Percentiles rank a stretch among this genome's conserved stretches.
Evolutionary conservation across 2,329 filamentous ascomycete genomes (phyloP).

Genomic region (Rutstroemia sp.): DNA sequence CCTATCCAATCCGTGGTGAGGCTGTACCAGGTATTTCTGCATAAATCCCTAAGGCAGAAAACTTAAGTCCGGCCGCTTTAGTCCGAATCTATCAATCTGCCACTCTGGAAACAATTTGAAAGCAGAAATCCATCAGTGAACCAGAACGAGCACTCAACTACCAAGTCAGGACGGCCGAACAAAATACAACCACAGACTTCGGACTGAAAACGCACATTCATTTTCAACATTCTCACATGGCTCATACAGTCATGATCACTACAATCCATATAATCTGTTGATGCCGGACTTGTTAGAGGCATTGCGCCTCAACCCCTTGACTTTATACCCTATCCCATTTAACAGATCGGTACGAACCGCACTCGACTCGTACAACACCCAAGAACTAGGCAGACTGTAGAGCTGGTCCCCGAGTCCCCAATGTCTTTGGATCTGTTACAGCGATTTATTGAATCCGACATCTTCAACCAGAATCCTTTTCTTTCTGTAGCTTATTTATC

Average conservation of each 20-base stretch:
- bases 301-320: slow-evolving; percentile 24
- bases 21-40: no score
- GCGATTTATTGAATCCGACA: slow-evolving; percentile 87
- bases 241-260: slow-evolving; percentile 19
- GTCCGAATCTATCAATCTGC: background rate
- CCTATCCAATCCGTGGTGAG: background rate
- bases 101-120: background rate
- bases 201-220: background rate
- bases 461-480: slow-evolving; percentile 87
- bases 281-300: slow-evolving; percentile 30
- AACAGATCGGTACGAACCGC: background rate
- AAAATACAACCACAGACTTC: no score
- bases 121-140: background rate
- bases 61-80: background rate
- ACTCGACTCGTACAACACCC: background rate
- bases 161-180: no score
- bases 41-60: background rate
- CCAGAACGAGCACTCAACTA: no score
- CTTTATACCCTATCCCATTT: slow-evolving; percentile 12
- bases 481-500: slow-evolving; percentile 83
- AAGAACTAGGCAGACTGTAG: slow-evolving; percentile 5
- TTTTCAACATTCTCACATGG: slow-evolving; percentile 12
- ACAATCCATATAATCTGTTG: slow-evolving; percentile 17
- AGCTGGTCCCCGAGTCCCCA: slow-evolving; percentile 13
- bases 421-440: slow-evolving; percentile 84